A percentile compares a stretch with the other conserved stretches of the same genome.
These are phyloP conservation scores for Trichocladium uniseriatum DNA, from an alignment of 495 filamentous ascomycete genomes.

Conservation along the genomic window DNA sequence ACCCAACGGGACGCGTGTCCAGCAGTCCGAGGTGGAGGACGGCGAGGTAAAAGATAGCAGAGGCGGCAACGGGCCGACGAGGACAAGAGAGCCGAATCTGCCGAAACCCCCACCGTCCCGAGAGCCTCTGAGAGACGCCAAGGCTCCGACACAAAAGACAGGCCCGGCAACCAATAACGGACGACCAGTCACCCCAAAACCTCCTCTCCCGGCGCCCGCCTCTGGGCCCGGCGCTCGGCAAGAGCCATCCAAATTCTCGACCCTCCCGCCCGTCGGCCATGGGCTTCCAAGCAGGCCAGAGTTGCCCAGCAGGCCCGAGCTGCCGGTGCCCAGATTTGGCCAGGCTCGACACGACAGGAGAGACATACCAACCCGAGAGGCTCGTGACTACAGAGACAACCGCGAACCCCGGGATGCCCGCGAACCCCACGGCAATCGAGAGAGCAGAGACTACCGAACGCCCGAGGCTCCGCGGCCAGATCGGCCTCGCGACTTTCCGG, in stretches of 20 bases:
- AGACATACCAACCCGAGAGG: conserved; percentile 20
- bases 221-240: conserved; percentile 7
- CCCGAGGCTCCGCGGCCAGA: conserved; percentile 23
- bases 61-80: conserved; percentile 11
- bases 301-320: conserved; percentile 38
- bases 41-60: conserved; percentile 68
- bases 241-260: conserved; percentile 29
- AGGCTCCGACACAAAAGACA: conserved; percentile 3
- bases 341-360: conserved; percentile 26
- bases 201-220: conserved; percentile 10
- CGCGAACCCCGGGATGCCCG: conserved; percentile 32
- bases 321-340: conserved; percentile 34
- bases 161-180: conserved; percentile 4
- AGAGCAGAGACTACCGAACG: conserved; percentile 26
- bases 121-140: conserved; percentile 13
- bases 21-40: conserved; percentile 57
- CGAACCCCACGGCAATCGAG: conserved; percentile 25
- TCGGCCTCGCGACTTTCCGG: conserved; percentile 22
- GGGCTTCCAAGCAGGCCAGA: conserved; percentile 31
- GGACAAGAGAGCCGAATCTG: conserved; percentile 4
- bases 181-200: conserved; percentile 15
- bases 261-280: conserved; percentile 25
- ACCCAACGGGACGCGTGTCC: conserved; percentile 26
- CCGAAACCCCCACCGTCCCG: conserved; percentile 9
- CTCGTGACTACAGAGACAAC: conserved; percentile 28